Evolutionary conservation across 2,329 filamentous ascomycete genomes (phyloP).

Genomic region (Nothopassalora personata): DNA sequence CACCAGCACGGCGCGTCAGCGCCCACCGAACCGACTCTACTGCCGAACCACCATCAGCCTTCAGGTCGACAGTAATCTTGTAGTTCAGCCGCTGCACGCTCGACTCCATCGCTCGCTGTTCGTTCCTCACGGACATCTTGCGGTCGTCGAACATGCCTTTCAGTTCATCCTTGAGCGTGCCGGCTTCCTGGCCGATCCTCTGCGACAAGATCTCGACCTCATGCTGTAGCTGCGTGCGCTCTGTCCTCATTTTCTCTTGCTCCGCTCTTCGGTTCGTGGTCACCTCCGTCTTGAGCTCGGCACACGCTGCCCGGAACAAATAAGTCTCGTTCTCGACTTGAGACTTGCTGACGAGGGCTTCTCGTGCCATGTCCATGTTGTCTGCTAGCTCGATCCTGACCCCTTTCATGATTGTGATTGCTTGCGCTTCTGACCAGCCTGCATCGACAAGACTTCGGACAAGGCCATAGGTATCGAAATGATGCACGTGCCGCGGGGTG

Average conservation of each 20-base stretch:
- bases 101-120: constrained; percentile 79
- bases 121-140: constrained; percentile 83
- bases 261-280: constrained; percentile 69
- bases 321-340: constrained; percentile 93
- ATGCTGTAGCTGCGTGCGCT: constrained; percentile 81
- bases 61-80: constrained; percentile 85
- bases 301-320: constrained; percentile 88
- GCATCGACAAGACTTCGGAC: constrained; percentile 71
- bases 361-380: constrained; percentile 75
- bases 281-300: constrained; percentile 83
- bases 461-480: constrained; percentile 91
- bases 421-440: constrained; percentile 68
- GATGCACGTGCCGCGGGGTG: constrained; percentile 79
- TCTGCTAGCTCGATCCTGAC: constrained; percentile 69
- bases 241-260: constrained; percentile 75
- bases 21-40: constrained; percentile 92
- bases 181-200: constrained; percentile 74
- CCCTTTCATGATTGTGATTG: constrained; percentile 86
- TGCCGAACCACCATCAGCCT: constrained; percentile 84
- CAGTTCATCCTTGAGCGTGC: constrained; percentile 80
- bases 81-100: constrained; percentile 90
- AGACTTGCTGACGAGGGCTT: constrained; percentile 78
- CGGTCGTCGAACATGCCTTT: constrained; percentile 95
- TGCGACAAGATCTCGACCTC: constrained; percentile 92
- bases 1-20: constrained; percentile 58